Evolutionary conservation across 1,139 yeast species (phyloP).

Genomic region (Taphrina flavorubra): DNA sequence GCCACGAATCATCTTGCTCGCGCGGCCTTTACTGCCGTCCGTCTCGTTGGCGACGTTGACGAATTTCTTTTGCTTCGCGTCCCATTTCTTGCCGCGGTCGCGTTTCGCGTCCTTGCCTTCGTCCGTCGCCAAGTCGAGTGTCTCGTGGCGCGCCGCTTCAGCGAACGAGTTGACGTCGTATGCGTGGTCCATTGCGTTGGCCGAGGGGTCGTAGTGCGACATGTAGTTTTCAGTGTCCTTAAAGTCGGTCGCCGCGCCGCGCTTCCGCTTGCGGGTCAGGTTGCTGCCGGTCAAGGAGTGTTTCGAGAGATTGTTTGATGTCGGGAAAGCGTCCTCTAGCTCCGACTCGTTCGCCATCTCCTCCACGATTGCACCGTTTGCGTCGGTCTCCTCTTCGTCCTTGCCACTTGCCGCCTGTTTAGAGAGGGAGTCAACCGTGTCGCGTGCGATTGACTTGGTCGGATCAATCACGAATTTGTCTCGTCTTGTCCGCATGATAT

Average conservation of each 20-base stretch:
- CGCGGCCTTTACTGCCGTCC: constrained; percentile 47
- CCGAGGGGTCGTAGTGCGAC: constrained; percentile 87
- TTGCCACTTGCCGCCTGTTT: background rate
- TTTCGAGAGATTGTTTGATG: constrained; percentile 24
- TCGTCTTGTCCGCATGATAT: constrained; percentile 84
- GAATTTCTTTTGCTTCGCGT: constrained; percentile 66
- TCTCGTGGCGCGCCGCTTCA: constrained; percentile 79
- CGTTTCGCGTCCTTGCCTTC: constrained; percentile 59
- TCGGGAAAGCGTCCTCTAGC: constrained; percentile 48
- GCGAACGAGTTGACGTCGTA: constrained; percentile 60
- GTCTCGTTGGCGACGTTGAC: constrained; percentile 44
- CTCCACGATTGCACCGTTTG: constrained; percentile 45
- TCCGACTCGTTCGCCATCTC: constrained; percentile 50
- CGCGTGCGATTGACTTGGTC: constrained; percentile 10
- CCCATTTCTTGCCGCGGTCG: constrained; percentile 86
- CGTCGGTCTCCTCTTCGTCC: constrained; percentile 50
- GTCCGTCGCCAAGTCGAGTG: constrained; percentile 83
- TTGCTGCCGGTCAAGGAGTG: constrained; percentile 36
- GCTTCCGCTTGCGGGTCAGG: constrained; percentile 51
- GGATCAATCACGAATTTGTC: constrained; percentile 70
- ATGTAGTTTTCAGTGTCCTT: constrained; percentile 84
- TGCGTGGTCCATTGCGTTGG: constrained; percentile 84
- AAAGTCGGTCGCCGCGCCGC: constrained; percentile 56
- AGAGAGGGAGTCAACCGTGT: constrained; percentile 3
- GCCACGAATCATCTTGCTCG: constrained; percentile 77